Evolutionary conservation across 2,329 filamentous ascomycete species (phyloP), one percentile per base, ranked within the genome.

Genomic region (Trichoderma endophyticum): DNA sequence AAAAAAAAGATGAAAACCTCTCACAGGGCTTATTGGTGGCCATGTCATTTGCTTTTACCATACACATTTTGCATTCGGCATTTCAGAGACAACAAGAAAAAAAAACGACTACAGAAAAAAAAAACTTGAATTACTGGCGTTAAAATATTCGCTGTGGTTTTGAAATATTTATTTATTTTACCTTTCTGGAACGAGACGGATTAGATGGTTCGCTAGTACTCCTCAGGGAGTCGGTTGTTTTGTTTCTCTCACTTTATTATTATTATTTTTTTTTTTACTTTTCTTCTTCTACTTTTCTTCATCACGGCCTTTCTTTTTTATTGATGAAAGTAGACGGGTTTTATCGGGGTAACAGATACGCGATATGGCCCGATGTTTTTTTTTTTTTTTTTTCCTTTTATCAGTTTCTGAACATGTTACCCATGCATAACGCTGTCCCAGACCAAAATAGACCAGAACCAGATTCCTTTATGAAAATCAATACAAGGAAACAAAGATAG

Each of bases 121-220:
- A 54, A 62, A 54, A 61, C 3, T 24, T 15, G 21, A 54, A 24
- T 54, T 26, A 54, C 21, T 36, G 57, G 39, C 36, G 39, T 62
- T 62, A 15, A 14, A 32, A n/a, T 54, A 54, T 62, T 62, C 66
- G 56, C 65, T 60, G 65, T 70, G 24, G 57, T 67, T 61, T 32
- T 59, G 18, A 39, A 67, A 14, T 51, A 12, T 69, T n/a, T 43
- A 43, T 43, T 43, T 70, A 56, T 48, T 65, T 43, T 65, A 51
- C 56, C 36, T 21, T 72, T 57, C 59, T 64, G 63, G 68, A 63
- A 63, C 62, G 56, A 72, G 70, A 67, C 70, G 61, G 48, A 66
- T 74, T 74, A 75, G 73, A 75, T 74, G 71, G 73, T 72, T 71
- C 57, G 56, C 63, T 51, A 70, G 66, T 39, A 65, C 73, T 74